Conservation (phyloP, 2,329 filamentous ascomycete genomes). For the Botryotinia calthae region DNA sequence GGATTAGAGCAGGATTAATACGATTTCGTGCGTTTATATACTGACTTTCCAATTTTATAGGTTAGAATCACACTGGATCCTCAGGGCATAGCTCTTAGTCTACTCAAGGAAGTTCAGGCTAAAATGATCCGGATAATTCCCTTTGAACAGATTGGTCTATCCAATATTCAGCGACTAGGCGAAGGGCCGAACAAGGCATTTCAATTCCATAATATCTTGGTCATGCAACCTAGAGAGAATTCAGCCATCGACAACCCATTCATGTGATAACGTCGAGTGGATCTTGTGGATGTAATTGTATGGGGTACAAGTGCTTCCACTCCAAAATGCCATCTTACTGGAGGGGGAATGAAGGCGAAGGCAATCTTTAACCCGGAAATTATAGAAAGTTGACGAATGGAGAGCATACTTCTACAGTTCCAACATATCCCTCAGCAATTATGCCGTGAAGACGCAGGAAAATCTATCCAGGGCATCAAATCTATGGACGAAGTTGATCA, state of each 20-base stretch:
- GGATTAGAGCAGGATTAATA: not conserved
- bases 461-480: not conserved
- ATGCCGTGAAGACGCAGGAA: not conserved
- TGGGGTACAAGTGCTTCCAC: constrained; percentile 14
- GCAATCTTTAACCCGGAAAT: constrained; percentile 10
- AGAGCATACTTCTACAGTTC: constrained; percentile 10
- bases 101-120: constrained; percentile 7
- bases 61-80: constrained; percentile 1
- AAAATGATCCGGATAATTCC: constrained; percentile 40
- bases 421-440: constrained; percentile 2
- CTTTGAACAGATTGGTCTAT: constrained; percentile 46
- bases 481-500: constrained; percentile 19
- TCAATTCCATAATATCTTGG: constrained; percentile 29
- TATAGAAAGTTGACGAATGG: not conserved
- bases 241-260: not conserved
- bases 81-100: not conserved
- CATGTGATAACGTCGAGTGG: not conserved
- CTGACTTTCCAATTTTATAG: not conserved
- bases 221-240: constrained; percentile 25
- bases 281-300: not conserved
- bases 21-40: not conserved
- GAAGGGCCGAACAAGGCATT: constrained; percentile 23
- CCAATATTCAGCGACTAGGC: constrained; percentile 27
- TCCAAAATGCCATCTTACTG: not conserved
- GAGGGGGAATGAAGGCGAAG: constrained; percentile 3